These are phyloP conservation scores for Coemansia biformis DNA, from an alignment of 192 early-diverging fungal genomes.

Conservation along the genomic window DNA sequence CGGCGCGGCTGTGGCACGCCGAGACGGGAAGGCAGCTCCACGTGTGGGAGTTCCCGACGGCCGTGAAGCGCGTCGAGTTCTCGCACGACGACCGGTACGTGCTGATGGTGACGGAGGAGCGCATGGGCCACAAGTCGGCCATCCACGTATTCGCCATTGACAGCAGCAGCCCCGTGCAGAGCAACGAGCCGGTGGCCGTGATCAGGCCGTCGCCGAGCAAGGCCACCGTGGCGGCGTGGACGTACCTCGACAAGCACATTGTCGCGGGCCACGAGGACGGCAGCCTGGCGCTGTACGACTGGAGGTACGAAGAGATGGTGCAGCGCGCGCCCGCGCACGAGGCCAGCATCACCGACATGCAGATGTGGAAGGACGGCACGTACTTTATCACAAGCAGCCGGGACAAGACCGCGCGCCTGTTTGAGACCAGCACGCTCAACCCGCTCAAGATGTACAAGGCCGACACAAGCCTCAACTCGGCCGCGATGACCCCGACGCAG, in stretches of 20 bases:
- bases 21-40: slow-evolving; percentile 84
- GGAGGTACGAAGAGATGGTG: slow-evolving; percentile 67
- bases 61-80: slow-evolving; percentile 87
- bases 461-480: slow-evolving; percentile 88
- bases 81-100: slow-evolving; percentile 83
- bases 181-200: slow-evolving; percentile 67
- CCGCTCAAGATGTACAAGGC: slow-evolving; percentile 80
- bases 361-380: slow-evolving; percentile 81
- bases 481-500: slow-evolving; percentile 82
- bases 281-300: slow-evolving; percentile 80
- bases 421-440: slow-evolving; percentile 79
- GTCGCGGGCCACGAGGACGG: slow-evolving; percentile 94
- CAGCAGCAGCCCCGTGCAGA: slow-evolving; percentile 56
- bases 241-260: slow-evolving; percentile 87
- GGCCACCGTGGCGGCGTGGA: slow-evolving; percentile 90
- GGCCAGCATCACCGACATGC: slow-evolving; percentile 79
- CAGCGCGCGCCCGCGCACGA: slow-evolving; percentile 60
- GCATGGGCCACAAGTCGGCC: slow-evolving; percentile 87
- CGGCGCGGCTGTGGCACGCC: slow-evolving; percentile 88
- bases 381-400: slow-evolving; percentile 96
- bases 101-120: slow-evolving; percentile 90
- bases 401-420: slow-evolving; percentile 86
- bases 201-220: slow-evolving; percentile 74
- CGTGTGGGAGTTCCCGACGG: slow-evolving; percentile 84
- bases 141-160: slow-evolving; percentile 80